These are phyloP conservation scores for Debaryomyces fabryi DNA, from an alignment of 1,139 yeast genomes.

Conservation along the genomic window DNA sequence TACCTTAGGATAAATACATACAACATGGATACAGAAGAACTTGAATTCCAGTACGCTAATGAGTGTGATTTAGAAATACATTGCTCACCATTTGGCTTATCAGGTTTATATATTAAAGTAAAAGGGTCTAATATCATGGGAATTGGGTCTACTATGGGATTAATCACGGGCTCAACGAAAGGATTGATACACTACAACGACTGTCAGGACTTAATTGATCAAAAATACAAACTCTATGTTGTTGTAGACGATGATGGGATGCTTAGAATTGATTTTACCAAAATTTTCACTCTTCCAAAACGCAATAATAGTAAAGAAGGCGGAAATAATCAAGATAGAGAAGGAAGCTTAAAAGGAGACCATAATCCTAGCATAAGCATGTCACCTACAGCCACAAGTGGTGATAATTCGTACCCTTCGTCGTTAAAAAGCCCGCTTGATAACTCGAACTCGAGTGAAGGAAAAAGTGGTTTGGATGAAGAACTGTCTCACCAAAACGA, in stretches of 20 bases:
- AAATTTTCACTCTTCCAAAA: slow-evolving; percentile 36
- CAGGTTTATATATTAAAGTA: slow-evolving; percentile 55
- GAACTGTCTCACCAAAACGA: slow-evolving; percentile 32
- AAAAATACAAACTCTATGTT: slow-evolving; percentile 56
- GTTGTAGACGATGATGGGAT: slow-evolving; percentile 51
- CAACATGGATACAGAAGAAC: slow-evolving; percentile 19
- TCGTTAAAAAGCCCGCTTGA: slow-evolving; percentile 17
- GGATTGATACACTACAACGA: slow-evolving; percentile 57
- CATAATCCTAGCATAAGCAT: slow-evolving; percentile 10
- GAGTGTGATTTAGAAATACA: slow-evolving; percentile 59
- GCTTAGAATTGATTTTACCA: slow-evolving; percentile 57
- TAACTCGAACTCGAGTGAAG: slow-evolving; percentile 1
- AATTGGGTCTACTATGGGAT: slow-evolving; percentile 61
- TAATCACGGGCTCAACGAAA: slow-evolving; percentile 54
- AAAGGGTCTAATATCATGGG: slow-evolving; percentile 57
- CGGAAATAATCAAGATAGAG: not conserved
- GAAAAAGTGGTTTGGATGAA: slow-evolving; percentile 11
- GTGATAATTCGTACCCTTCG: slow-evolving; percentile 18
- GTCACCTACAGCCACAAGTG: slow-evolving; percentile 18
- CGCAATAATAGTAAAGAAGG: slow-evolving; percentile 13
- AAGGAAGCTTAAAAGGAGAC: slow-evolving; percentile 4
- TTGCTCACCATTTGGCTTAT: slow-evolving; percentile 62
- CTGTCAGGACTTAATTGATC: slow-evolving; percentile 48
- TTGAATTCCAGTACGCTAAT: slow-evolving; percentile 50
- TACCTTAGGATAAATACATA: not conserved